A percentile compares a stretch with the other conserved stretches of the same genome.
Evolutionary conservation across 139 green algal genomes (phyloP).

Genomic region (Coelastrella sp.): DNA sequence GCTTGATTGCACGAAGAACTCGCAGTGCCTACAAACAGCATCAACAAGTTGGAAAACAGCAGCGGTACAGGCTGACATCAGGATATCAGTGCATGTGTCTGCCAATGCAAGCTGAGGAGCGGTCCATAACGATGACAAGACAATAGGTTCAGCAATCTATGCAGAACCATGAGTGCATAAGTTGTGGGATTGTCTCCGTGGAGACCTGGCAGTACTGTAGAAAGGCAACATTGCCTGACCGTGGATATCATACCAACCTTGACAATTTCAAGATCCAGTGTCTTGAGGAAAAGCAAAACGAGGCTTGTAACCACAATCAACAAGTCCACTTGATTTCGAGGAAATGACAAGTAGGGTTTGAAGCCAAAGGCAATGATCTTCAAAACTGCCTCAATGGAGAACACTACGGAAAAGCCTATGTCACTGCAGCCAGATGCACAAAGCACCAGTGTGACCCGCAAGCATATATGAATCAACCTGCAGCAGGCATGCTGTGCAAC

Average conservation of each 20-base stretch:
- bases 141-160: too few species aligned
- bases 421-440: not conserved
- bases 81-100: too few species aligned
- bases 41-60: not conserved
- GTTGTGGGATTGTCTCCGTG: too few species aligned
- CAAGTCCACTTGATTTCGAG: slow-evolving; percentile 80
- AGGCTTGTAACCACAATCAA: slow-evolving; percentile 73
- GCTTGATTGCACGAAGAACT: slow-evolving; percentile 78
- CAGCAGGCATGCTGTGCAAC: too few species aligned
- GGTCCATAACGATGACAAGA: too few species aligned
- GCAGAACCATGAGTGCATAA: too few species aligned
- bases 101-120: too few species aligned
- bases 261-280: slow-evolving; percentile 25
- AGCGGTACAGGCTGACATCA: not conserved
- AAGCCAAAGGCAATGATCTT: slow-evolving; percentile 85
- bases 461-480: not conserved
- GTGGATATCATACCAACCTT: too few species aligned
- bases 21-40: slow-evolving; percentile 60
- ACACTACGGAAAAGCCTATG: slow-evolving; percentile 71
- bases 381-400: slow-evolving; percentile 71
- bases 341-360: slow-evolving; percentile 69
- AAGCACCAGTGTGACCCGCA: not conserved
- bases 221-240: too few species aligned
- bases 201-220: too few species aligned
- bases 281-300: slow-evolving; percentile 59